Percentiles rank a stretch among this genome's conserved stretches.
These are phyloP conservation scores for Sporothrix sp. DNA, from an alignment of 2,329 filamentous ascomycete genomes.

Conservation along the genomic window DNA sequence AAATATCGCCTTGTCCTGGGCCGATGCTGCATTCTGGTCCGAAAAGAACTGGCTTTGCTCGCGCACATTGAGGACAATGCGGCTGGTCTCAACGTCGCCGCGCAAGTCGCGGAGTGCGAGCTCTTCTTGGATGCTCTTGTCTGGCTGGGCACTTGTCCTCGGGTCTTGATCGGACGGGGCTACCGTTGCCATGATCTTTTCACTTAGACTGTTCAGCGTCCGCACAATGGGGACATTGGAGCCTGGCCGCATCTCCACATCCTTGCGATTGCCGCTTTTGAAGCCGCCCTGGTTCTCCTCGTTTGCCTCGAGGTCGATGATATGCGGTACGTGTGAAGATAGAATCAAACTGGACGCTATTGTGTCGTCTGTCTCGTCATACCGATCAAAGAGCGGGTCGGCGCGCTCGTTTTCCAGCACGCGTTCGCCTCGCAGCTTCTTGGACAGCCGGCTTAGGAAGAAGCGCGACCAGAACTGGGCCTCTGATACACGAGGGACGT, in stretches of 20 bases:
- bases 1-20: slow-evolving; percentile 44
- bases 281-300: slow-evolving; percentile 88
- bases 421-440: slow-evolving; percentile 83
- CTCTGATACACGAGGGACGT: slow-evolving; percentile 72
- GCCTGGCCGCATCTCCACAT: slow-evolving; percentile 79
- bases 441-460: slow-evolving; percentile 82
- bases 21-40: slow-evolving; percentile 40
- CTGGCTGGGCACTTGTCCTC: slow-evolving; percentile 54
- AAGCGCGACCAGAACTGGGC: slow-evolving; percentile 87
- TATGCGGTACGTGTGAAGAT: slow-evolving; percentile 65
- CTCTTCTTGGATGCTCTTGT: slow-evolving; percentile 64
- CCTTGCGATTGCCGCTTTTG: slow-evolving; percentile 72
- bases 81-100: slow-evolving; percentile 61
- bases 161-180: slow-evolving; percentile 65
- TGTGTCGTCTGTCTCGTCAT: slow-evolving; percentile 64
- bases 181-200: slow-evolving; percentile 86
- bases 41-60: slow-evolving; percentile 80
- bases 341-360: slow-evolving; percentile 43
- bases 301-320: slow-evolving; percentile 88
- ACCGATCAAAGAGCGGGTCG: slow-evolving; percentile 73
- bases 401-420: slow-evolving; percentile 66
- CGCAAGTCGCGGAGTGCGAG: slow-evolving; percentile 72
- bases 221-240: slow-evolving; percentile 79
- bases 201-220: slow-evolving; percentile 80
- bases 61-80: slow-evolving; percentile 76